phyloP scores from a whole-genome alignment of 73 alveolate species.

The Blepharisma japonicum region DNA sequence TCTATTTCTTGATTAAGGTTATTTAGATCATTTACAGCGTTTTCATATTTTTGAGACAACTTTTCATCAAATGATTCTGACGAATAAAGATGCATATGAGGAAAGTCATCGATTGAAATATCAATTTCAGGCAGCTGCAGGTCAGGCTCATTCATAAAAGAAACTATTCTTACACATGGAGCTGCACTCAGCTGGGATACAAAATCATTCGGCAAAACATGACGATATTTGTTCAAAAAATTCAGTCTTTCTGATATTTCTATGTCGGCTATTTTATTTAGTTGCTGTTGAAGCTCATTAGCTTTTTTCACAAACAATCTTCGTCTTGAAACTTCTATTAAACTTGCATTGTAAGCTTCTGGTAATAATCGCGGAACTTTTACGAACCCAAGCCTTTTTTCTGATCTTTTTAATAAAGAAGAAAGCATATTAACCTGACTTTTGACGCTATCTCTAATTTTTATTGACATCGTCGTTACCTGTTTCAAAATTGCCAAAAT shows the following conservation, averaged over 20 bases:
- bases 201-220: constrained; percentile 22
- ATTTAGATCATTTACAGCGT: no score
- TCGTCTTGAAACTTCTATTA: constrained; percentile 1
- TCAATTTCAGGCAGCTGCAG: background rate
- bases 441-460: constrained; percentile 14
- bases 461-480: background rate
- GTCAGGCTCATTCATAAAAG: background rate
- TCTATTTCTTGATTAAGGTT: no score
- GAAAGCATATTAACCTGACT: constrained; percentile 17
- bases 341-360: constrained; percentile 12
- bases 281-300: background rate
- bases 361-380: constrained; percentile 24
- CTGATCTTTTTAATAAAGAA: constrained; percentile 23
- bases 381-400: constrained; percentile 5
- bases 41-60: no score
- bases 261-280: background rate
- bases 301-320: background rate
- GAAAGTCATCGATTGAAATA: no score
- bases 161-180: background rate
- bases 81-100: no score
- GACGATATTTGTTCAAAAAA: background rate
- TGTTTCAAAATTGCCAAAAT: background rate
- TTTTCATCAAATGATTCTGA: no score
- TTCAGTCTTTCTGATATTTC: constrained; percentile 4
- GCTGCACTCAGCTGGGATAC: constrained; percentile 26